These are phyloP conservation scores for Pistacia integerrima DNA, from an alignment of 345 rosid genomes.

Conservation along the genomic window DNA sequence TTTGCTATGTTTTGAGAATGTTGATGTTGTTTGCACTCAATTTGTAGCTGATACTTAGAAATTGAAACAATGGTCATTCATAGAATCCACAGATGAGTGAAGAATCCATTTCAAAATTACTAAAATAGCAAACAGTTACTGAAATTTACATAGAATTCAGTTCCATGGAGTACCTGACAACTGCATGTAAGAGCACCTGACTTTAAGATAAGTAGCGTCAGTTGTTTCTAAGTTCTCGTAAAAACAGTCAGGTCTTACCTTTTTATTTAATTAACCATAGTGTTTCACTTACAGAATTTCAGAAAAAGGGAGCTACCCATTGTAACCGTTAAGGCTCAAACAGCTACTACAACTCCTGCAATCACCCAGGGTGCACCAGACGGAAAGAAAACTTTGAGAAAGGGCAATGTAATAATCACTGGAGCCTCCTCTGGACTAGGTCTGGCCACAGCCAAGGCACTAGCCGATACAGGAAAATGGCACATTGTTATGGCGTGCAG, in stretches of 20 bases:
- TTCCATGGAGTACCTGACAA: no score
- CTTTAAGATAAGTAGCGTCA: no score
- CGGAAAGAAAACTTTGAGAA: conserved; percentile 47
- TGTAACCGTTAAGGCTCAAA: conserved; percentile 37
- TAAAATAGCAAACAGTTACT: no score
- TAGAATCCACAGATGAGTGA: no score
- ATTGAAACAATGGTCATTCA: no score
- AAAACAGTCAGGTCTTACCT: not conserved
- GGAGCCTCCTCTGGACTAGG: conserved; percentile 68
- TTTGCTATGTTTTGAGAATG: no score
- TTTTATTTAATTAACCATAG: not conserved
- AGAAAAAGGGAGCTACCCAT: not conserved
- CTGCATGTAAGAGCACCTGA: no score
- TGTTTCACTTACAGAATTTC: not conserved
- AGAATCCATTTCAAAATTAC: no score
- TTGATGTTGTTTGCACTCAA: no score
- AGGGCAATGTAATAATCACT: conserved; percentile 47
- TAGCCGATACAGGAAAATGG: conserved; percentile 61
- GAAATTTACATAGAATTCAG: no score
- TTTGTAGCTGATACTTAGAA: no score
- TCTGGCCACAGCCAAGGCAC: conserved; percentile 54
- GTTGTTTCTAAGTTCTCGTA: no score
- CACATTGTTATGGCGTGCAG: conserved; percentile 64
- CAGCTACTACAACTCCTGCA: conserved; percentile 44
- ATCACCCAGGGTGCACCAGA: conserved; percentile 36